Base-by-base conservation (phyloP, 176 grass and related monocot species). In the Poa pratensis region DNA sequence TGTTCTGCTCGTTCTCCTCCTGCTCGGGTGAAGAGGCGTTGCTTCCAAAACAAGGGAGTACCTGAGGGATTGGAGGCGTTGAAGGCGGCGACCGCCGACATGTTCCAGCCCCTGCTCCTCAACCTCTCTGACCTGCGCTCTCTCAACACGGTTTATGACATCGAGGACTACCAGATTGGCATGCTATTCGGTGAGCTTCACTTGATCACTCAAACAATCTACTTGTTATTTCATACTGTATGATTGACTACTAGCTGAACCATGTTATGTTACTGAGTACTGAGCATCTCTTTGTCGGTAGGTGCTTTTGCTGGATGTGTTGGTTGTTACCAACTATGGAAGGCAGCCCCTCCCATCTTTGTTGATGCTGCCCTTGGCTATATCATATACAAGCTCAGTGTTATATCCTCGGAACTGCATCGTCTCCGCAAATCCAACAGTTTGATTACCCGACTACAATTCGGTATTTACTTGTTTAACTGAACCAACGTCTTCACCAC, bases 171-270 rank as follows among this genome's bases (percentile, higher is more conserved):
- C 48, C 72, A 75, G 26, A 75, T 75, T 51, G 72, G 46, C 8
- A 75, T 75, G 72, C 46, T 75, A 7, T 75, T 19, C 11, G 72
- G 72, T 75, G 72, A 52, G 72, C 26, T 75, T 75, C 24, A 18
- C 1, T 75, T 52, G 45, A 19, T 48, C 72, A 7, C 46, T 1
- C 72, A 75, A 18, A 28, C 46, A 5, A 51, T 75, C 45, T 24
- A 68, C 7, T 7, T 23, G 22, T 24, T 43, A 42, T 27, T 19
- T 67, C 19, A 34, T 67, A 9, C 7, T 48, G 3, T 48, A 14
- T 48, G 28, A 7, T 66, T 67, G 18, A 58, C 6, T 26, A 9
- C 72, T 30, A 14, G 4, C 72, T 30, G 26, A 30, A 75, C 24
- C 46, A 13, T 26, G 65, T 46, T 27, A 14, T 72, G 5, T 72